Evolutionary conservation across 176 grass and related monocot species (phyloP).

Genomic region (Saccharum spontaneum): DNA sequence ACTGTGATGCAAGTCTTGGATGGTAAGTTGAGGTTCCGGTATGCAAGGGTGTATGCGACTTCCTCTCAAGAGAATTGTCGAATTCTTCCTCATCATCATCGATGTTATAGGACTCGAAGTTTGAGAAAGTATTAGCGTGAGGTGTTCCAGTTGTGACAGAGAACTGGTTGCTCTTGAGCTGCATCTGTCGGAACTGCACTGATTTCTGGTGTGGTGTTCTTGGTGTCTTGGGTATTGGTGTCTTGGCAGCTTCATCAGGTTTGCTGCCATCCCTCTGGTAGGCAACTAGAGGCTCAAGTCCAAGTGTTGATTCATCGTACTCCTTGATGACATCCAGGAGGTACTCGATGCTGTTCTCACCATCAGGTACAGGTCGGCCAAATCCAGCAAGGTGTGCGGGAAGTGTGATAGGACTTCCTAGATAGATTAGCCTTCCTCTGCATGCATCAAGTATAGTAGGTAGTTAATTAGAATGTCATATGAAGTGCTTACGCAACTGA

Average conservation of each 20-base stretch:
- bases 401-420: slow-evolving; percentile 51
- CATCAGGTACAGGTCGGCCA: slow-evolving; percentile 55
- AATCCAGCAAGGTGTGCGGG: slow-evolving; percentile 59
- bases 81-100: slow-evolving; percentile 43
- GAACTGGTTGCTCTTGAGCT: slow-evolving; percentile 66
- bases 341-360: slow-evolving; percentile 75
- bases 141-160: slow-evolving; percentile 37
- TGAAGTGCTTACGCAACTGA: background rate
- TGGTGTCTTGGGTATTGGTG: slow-evolving; percentile 56
- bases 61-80: slow-evolving; percentile 69
- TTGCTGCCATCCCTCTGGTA: slow-evolving; percentile 67
- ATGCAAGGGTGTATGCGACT: slow-evolving; percentile 38
- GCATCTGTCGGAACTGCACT: slow-evolving; percentile 48
- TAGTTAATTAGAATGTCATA: slow-evolving; percentile 16
- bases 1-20: slow-evolving; percentile 65
- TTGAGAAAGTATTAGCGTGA: slow-evolving; percentile 37
- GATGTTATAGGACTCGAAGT: slow-evolving; percentile 38
- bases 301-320: slow-evolving; percentile 62
- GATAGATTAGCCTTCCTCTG: slow-evolving; percentile 63
- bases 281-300: slow-evolving; percentile 61
- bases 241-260: slow-evolving; percentile 53
- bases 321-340: slow-evolving; percentile 80
- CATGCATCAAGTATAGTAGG: slow-evolving; percentile 1
- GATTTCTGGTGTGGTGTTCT: slow-evolving; percentile 57
- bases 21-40: slow-evolving; percentile 33